Conservation (phyloP, 495 filamentous ascomycete genomes). For the Ascodesmis nigricans region DNA sequence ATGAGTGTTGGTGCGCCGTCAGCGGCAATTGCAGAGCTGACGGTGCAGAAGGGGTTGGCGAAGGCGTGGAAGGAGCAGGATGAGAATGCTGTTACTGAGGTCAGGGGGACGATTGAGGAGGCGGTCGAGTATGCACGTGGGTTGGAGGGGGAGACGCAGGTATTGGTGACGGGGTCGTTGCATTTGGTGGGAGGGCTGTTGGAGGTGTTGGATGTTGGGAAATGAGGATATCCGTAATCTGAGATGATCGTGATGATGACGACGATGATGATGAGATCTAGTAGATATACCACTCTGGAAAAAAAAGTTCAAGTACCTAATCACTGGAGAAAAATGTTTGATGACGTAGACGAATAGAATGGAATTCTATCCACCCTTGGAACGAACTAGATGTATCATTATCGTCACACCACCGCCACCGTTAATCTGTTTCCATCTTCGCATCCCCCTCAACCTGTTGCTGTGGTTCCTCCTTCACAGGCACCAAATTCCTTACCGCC, state of each 20-base stretch:
- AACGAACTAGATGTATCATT: too few relatives aligned
- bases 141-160: conserved; percentile 9
- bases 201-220: conserved; percentile 41
- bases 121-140: conserved; percentile 40
- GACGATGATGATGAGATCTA: too few relatives aligned
- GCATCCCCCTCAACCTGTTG: too few relatives aligned
- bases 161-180: conserved; percentile 62
- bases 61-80: conserved; percentile 42
- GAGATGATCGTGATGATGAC: too few relatives aligned
- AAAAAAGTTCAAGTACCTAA: too few relatives aligned
- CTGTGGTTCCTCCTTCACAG: conserved; percentile 18
- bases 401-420: too few relatives aligned
- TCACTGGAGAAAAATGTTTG: too few relatives aligned
- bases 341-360: too few relatives aligned
- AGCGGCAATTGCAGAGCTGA: conserved; percentile 41
- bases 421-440: too few relatives aligned
- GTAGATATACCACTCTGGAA: too few relatives aligned
- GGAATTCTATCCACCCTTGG: too few relatives aligned
- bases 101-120: conserved; percentile 64
- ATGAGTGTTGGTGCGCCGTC: conserved; percentile 29
- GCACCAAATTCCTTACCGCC: conserved; percentile 60
- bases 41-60: conserved; percentile 52
- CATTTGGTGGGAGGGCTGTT: conserved; percentile 71
- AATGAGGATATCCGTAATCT: too few relatives aligned
- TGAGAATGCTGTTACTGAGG: conserved; percentile 31